Evolutionary conservation across 2,329 filamentous ascomycete species (phyloP).

Genomic region (Plectosphaerella plurivora): DNA sequence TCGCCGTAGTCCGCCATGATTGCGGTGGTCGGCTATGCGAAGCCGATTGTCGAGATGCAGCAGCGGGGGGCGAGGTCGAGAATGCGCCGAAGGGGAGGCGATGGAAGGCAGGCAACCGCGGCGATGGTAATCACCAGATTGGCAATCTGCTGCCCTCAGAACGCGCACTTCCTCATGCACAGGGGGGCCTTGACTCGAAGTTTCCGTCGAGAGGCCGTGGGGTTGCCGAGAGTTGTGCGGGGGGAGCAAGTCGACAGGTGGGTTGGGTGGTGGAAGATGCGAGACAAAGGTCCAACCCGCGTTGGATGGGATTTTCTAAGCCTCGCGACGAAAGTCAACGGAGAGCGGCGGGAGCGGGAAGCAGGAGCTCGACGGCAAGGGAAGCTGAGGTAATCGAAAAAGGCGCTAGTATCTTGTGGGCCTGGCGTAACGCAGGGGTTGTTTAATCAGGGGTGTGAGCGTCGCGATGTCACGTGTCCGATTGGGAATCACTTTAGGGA

Average conservation of each 20-base stretch:
- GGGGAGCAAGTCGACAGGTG: background rate
- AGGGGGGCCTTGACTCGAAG: background rate
- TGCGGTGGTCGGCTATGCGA: conserved; percentile 1
- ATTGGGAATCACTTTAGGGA: background rate
- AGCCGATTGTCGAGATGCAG: background rate
- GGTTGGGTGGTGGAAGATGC: background rate
- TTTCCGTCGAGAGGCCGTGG: too few relatives aligned
- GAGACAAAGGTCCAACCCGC: background rate
- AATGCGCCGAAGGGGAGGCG: background rate
- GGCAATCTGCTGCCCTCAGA: background rate
- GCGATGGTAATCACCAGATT: background rate
- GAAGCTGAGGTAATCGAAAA: background rate
- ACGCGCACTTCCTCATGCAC: background rate
- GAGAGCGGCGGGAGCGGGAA: background rate
- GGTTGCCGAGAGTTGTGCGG: background rate
- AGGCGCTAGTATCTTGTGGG: background rate
- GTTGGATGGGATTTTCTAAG: background rate
- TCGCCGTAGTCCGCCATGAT: conserved; percentile 54
- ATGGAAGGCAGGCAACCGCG: background rate
- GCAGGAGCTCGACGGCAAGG: background rate
- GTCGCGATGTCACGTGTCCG: background rate
- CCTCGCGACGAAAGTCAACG: background rate
- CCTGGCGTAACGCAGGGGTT: background rate
- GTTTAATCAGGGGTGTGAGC: background rate
- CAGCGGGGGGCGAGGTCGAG: background rate